Evolutionary conservation across 2,329 filamentous ascomycete species (phyloP).

Genomic region (Xylaria sp.): DNA sequence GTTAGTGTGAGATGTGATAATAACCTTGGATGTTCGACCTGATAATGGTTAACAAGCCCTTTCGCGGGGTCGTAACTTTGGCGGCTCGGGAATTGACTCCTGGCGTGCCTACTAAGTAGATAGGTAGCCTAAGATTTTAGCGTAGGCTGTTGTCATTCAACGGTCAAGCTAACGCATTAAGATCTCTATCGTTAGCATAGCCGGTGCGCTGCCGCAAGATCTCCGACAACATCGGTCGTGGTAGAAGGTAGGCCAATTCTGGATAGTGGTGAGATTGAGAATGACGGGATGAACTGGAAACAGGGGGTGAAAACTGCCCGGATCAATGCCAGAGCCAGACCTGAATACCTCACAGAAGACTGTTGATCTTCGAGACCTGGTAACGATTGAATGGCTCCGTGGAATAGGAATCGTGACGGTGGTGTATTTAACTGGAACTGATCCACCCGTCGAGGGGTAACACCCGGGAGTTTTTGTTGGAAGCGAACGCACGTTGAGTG

Average conservation of each 20-base stretch:
- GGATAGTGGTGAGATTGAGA: conserved; percentile 2
- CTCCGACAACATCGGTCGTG: conserved; percentile 15
- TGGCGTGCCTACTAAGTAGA: conserved; percentile 13
- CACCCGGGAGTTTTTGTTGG: conserved; percentile 33
- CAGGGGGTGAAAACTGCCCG: conserved; percentile 14
- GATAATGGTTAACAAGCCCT: not conserved
- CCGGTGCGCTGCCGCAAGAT: conserved; percentile 16
- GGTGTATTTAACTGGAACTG: conserved; percentile 30
- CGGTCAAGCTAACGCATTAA: conserved; percentile 19
- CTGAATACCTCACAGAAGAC: not conserved
- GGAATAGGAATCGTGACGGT: conserved; percentile 21
- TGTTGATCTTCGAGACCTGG: conserved; percentile 35
- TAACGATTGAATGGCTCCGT: conserved; percentile 21
- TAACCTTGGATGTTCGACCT: not conserved
- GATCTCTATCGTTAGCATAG: conserved; percentile 25
- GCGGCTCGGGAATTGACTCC: conserved; percentile 9
- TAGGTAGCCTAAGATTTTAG: conserved; percentile 6
- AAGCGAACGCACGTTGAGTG: conserved; percentile 37
- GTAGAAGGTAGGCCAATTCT: not conserved
- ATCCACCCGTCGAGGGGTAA: conserved; percentile 34
- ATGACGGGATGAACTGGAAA: conserved; percentile 27
- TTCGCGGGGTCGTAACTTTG: conserved; percentile 2
- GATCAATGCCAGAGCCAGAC: conserved; percentile 23
- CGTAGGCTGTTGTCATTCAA: conserved; percentile 4
- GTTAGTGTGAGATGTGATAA: not conserved